phyloP scores from a whole-genome alignment of 2,329 filamentous ascomycete genomes.

The Trichoderma asperellum region DNA sequence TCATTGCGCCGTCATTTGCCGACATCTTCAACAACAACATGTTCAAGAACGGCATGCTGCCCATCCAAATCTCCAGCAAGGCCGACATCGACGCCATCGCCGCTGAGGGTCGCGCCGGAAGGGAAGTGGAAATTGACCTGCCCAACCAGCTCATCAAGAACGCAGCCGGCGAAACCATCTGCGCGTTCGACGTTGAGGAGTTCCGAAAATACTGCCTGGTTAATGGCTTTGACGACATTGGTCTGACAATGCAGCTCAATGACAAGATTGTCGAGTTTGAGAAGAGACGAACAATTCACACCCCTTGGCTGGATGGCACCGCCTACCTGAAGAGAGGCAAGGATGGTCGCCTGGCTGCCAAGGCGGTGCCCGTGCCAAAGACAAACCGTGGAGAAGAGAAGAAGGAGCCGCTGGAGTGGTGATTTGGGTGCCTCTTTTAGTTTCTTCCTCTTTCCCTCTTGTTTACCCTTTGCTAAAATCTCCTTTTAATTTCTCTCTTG shows the following conservation, averaged over 20 bases:
- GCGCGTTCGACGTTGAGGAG: conserved; percentile 83
- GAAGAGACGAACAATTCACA: conserved; percentile 72
- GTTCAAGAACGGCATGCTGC: conserved; percentile 99
- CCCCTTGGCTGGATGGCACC: conserved; percentile 88
- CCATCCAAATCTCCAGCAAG: conserved; percentile 73
- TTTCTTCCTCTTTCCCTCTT: conserved; percentile 33
- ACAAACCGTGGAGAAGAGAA: conserved; percentile 86
- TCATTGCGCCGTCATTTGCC: conserved; percentile 80
- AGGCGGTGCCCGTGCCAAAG: conserved; percentile 74
- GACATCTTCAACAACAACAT: conserved; percentile 98
- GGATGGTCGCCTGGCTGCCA: conserved; percentile 59
- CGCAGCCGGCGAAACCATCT: conserved; percentile 72
- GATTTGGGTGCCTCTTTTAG: conserved; percentile 35
- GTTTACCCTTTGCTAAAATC: neutral
- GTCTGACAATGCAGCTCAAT: conserved; percentile 88
- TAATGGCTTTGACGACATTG: conserved; percentile 95
- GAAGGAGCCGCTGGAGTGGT: conserved; percentile 90
- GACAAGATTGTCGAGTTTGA: conserved; percentile 88
- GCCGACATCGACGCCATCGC: conserved; percentile 70
- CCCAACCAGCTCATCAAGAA: conserved; percentile 82
- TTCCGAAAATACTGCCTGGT: conserved; percentile 94
- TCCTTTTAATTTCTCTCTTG: conserved; percentile 3
- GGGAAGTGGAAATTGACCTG: conserved; percentile 88
- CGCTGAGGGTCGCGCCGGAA: conserved; percentile 75
- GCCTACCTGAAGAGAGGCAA: conserved; percentile 72